Conservation (phyloP, 2,329 filamentous ascomycete genomes). For the Emericellopsis atlantica region DNA sequence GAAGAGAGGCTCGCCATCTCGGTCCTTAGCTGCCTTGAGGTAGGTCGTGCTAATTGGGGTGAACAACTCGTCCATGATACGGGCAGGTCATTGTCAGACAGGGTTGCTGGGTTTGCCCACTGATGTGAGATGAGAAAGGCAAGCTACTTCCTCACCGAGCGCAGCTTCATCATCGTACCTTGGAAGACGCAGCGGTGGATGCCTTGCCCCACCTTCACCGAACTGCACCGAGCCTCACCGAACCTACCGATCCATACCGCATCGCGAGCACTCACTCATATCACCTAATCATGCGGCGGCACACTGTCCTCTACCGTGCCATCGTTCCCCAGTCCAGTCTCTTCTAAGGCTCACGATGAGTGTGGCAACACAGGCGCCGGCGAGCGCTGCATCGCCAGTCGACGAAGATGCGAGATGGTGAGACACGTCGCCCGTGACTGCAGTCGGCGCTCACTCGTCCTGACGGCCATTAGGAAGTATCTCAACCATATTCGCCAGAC, state of each 20-base stretch:
- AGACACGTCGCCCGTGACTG: constrained; percentile 1
- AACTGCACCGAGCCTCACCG: constrained; percentile 13
- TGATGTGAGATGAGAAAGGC: neutral
- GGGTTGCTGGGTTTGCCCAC: neutral
- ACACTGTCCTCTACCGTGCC: too few species aligned
- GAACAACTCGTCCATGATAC: constrained; percentile 41
- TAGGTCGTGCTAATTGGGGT: constrained; percentile 41
- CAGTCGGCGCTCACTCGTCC: neutral
- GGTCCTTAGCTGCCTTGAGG: constrained; percentile 18
- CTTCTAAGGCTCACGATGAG: constrained; percentile 10
- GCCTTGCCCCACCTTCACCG: constrained; percentile 19
- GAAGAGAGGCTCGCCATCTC: constrained; percentile 21
- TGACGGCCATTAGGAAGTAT: constrained; percentile 50
- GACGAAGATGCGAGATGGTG: constrained; percentile 22
- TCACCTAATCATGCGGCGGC: neutral
- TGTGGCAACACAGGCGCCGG: constrained; percentile 7
- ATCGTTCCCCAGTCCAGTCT: too few species aligned
- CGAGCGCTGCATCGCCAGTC: constrained; percentile 1
- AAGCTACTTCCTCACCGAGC: too few species aligned
- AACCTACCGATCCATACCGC: constrained; percentile 2
- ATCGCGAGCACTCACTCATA: constrained; percentile 7
- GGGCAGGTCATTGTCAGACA: neutral
- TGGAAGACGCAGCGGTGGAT: too few species aligned
- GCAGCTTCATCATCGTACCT: too few species aligned
- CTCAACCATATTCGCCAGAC: constrained; percentile 69